A percentile compares a stretch with the other conserved stretches of the same genome.
phyloP scores from a whole-genome alignment of 352 stramenopile genomes.

The Globisporangium acanthophoron region DNA sequence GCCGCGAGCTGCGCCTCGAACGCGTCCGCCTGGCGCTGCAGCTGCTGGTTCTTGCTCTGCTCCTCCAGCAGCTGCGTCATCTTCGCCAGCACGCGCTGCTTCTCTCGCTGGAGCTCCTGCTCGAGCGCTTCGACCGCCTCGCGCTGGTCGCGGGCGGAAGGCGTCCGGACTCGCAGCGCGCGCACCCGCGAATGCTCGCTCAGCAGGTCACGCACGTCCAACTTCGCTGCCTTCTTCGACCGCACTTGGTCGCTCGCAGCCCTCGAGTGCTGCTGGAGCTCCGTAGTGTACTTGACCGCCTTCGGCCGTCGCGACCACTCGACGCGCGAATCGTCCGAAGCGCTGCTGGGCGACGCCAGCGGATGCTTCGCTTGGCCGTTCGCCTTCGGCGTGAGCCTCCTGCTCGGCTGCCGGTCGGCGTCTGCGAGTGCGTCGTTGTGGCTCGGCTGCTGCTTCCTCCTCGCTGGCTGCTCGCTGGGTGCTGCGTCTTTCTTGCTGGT shows the following conservation, averaged over 20 bases:
- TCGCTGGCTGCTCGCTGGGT: neutral
- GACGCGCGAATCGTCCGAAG: slow-evolving; percentile 1
- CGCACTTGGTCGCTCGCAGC: neutral
- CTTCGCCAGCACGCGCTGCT: slow-evolving; percentile 62
- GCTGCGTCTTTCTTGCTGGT: too few species aligned
- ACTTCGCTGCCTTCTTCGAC: slow-evolving; percentile 4
- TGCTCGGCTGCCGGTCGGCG: too few species aligned
- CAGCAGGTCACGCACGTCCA: slow-evolving; percentile 15
- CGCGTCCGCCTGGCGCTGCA: slow-evolving; percentile 34
- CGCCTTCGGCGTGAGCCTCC: neutral
- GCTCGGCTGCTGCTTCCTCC: too few species aligned
- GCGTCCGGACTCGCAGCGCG: neutral
- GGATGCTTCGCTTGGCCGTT: neutral
- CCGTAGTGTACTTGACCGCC: neutral
- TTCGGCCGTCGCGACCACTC: slow-evolving; percentile 8
- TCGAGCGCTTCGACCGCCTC: slow-evolving; percentile 16
- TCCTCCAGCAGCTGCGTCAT: slow-evolving; percentile 65
- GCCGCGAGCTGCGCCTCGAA: slow-evolving; percentile 29
- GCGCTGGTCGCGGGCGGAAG: neutral
- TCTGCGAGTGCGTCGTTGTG: neutral
- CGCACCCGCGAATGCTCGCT: slow-evolving; percentile 5
- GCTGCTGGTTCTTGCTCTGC: slow-evolving; percentile 54
- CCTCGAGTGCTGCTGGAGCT: neutral
- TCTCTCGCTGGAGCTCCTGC: slow-evolving; percentile 56
- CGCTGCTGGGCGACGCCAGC: slow-evolving; percentile 10